Conservation (phyloP, 495 filamentous ascomycete genomes). For the Talaromyces trachyspermus region DNA sequence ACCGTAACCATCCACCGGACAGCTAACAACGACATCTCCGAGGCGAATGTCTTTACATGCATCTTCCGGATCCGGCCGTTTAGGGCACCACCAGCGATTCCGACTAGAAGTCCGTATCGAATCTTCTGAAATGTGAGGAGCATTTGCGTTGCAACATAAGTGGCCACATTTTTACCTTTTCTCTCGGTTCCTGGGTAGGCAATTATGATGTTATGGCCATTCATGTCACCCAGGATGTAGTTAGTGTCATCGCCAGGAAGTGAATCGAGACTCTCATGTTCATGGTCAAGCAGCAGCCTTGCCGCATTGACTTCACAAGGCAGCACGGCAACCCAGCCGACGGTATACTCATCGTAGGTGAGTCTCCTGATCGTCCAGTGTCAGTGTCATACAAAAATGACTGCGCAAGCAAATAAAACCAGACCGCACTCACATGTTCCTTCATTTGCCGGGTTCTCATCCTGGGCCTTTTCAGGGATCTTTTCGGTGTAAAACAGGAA, state of each 20-base stretch:
- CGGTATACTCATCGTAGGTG: constrained; percentile 11
- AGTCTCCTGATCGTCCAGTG: too few species aligned
- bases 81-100: constrained; percentile 20
- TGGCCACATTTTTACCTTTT: constrained; percentile 13
- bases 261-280: neutral
- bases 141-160: constrained; percentile 26
- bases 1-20: constrained; percentile 10
- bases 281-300: constrained; percentile 26
- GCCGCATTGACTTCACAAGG: constrained; percentile 26
- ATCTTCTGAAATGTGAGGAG: constrained; percentile 10
- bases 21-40: constrained; percentile 24
- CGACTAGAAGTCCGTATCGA: constrained; percentile 18
- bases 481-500: too few species aligned
- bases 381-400: too few species aligned
- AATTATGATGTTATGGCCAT: constrained; percentile 25
- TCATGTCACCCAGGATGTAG: constrained; percentile 31
- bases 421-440: too few species aligned
- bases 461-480: too few species aligned
- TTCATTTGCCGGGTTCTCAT: too few species aligned
- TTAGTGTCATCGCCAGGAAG: constrained; percentile 21
- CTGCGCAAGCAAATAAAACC: too few species aligned
- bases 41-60: constrained; percentile 17
- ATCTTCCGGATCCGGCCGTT: too few species aligned
- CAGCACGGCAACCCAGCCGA: constrained; percentile 39
- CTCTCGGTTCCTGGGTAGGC: constrained; percentile 16